Evolutionary conservation across 495 filamentous ascomycete species (phyloP).

Genomic region (Tuber aestivum): DNA sequence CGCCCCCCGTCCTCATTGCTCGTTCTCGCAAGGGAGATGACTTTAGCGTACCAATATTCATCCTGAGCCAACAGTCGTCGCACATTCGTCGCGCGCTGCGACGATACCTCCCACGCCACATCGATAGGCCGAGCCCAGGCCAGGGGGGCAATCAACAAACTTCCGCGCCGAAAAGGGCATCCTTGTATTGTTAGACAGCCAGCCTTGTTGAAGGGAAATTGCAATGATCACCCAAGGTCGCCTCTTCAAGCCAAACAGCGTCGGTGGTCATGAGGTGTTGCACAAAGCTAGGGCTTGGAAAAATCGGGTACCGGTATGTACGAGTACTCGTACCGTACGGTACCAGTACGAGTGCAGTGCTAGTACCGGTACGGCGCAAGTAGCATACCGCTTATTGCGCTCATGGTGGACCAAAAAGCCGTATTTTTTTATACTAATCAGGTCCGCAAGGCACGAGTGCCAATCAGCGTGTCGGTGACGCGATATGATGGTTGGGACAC

Average conservation of each 20-base stretch:
- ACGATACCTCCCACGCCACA: background rate
- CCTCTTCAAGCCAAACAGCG: background rate
- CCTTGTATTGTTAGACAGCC: background rate
- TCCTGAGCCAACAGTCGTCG: constrained; percentile 23
- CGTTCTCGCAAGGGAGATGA: background rate
- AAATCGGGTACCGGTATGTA: background rate
- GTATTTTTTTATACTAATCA: background rate
- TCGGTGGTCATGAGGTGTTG: background rate
- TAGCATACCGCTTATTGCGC: no score
- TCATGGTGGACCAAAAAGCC: background rate
- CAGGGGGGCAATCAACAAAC: background rate
- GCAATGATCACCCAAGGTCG: background rate
- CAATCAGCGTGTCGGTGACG: constrained; percentile 4
- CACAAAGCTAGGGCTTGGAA: background rate
- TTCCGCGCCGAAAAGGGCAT: background rate
- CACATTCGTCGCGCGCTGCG: constrained; percentile 4
- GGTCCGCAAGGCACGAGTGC: background rate
- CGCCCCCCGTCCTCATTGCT: background rate
- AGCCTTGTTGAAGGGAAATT: background rate
- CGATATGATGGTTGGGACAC: background rate
- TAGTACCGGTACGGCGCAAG: no score
- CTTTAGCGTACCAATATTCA: background rate
- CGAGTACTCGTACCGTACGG: no score
- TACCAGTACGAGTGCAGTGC: no score
- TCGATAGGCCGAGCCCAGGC: background rate